Evolutionary conservation across 352 stramenopile species (phyloP).

Genomic region (Hyaloperonospora arabidopsidis): DNA sequence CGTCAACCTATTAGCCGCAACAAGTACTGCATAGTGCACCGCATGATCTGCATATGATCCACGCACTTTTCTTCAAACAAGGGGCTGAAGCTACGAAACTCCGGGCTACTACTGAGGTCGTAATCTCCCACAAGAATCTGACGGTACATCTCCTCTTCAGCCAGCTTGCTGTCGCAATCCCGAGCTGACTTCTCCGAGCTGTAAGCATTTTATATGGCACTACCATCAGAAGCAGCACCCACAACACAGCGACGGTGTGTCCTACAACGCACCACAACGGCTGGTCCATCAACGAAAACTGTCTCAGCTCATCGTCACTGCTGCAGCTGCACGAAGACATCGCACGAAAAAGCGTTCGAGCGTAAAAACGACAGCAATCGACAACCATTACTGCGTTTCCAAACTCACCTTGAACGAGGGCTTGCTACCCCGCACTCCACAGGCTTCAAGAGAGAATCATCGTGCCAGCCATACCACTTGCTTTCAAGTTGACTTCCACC

Average conservation of each 20-base stretch:
- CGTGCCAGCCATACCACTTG: slow-evolving; percentile 30
- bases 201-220: neutral
- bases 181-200: slow-evolving; percentile 36
- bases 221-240: slow-evolving; percentile 4
- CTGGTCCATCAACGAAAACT: slow-evolving; percentile 57
- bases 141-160: slow-evolving; percentile 58
- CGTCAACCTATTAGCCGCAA: slow-evolving; percentile 4
- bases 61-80: slow-evolving; percentile 70
- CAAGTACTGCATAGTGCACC: neutral
- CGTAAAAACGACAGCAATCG: neutral
- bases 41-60: neutral
- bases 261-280: slow-evolving; percentile 44
- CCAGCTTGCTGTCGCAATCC: slow-evolving; percentile 42
- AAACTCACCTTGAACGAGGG: slow-evolving; percentile 38
- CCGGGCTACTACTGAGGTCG: slow-evolving; percentile 57
- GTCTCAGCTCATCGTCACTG: slow-evolving; percentile 74
- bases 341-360: neutral
- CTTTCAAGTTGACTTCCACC: slow-evolving; percentile 29
- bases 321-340: slow-evolving; percentile 36
- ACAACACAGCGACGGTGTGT: neutral
- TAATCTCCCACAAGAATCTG: slow-evolving; percentile 50
- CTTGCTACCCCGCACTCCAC: slow-evolving; percentile 37
- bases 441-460: slow-evolving; percentile 32
- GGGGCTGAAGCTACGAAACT: slow-evolving; percentile 62
- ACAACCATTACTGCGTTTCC: slow-evolving; percentile 7